Evolutionary conservation across 164 flowering plant genomes (phyloP).

Genomic region (Paratinospora sagittata): DNA sequence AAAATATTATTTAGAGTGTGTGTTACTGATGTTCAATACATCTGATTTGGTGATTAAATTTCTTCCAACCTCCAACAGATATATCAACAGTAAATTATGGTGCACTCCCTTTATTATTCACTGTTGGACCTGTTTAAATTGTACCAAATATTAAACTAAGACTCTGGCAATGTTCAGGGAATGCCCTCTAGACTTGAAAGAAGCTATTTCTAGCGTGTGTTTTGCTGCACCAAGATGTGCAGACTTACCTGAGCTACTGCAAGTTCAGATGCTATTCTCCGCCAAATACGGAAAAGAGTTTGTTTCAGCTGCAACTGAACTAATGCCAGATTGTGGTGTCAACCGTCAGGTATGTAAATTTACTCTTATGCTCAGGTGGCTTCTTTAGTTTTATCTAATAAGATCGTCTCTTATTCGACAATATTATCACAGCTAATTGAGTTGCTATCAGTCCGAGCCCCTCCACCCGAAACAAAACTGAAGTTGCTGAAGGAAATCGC

Average conservation of each 20-base stretch:
- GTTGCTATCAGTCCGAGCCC: constrained; percentile 81
- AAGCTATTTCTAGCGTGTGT: constrained; percentile 90
- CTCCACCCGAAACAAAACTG: constrained; percentile 69
- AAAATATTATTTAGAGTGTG: neutral
- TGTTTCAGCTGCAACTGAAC: constrained; percentile 81
- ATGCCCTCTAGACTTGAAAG: constrained; percentile 93
- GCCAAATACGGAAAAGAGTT: constrained; percentile 90
- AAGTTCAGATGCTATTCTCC: constrained; percentile 75
- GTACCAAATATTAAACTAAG: neutral
- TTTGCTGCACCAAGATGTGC: constrained; percentile 99
- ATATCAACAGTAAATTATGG: neutral
- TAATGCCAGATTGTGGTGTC: constrained; percentile 93
- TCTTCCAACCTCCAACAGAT: neutral
- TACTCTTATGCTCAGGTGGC: too few relatives aligned
- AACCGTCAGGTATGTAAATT: constrained; percentile 71
- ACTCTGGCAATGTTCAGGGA: constrained; percentile 49
- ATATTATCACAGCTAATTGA: constrained; percentile 60
- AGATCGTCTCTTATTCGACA: too few relatives aligned
- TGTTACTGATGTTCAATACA: neutral
- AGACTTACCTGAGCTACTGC: constrained; percentile 85
- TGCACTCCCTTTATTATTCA: neutral
- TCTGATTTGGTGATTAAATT: neutral
- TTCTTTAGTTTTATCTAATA: too few relatives aligned
- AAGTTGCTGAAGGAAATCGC: constrained; percentile 92
- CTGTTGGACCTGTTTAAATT: neutral